phyloP scores from a whole-genome alignment of 2,329 filamentous ascomycete species.

The Tympanopsis confertula region DNA sequence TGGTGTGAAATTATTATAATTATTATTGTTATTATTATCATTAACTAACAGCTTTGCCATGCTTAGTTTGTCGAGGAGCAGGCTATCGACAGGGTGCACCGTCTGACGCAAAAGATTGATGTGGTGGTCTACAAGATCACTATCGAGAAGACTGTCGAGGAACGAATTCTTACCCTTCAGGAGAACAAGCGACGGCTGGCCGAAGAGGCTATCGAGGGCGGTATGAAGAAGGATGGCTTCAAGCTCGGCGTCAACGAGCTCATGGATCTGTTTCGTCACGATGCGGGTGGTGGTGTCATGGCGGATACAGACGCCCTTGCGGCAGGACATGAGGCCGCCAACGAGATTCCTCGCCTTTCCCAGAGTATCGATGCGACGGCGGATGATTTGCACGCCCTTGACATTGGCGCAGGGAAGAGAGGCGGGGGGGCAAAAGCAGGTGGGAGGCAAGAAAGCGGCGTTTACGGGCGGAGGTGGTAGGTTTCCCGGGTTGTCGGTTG shows the following conservation, averaged over 20 bases:
- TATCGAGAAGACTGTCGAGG: constrained; percentile 76
- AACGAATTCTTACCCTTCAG: constrained; percentile 86
- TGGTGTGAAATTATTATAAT: neutral
- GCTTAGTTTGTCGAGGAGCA: constrained; percentile 91
- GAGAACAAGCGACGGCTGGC: constrained; percentile 86
- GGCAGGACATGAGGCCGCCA: too few relatives aligned
- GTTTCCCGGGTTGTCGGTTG: too few relatives aligned
- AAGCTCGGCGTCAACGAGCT: constrained; percentile 92
- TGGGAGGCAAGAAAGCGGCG: too few relatives aligned
- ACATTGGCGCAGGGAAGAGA: too few relatives aligned
- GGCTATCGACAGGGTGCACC: constrained; percentile 94
- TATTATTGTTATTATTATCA: constrained; percentile 4
- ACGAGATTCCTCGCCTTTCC: too few relatives aligned
- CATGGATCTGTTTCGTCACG: constrained; percentile 72
- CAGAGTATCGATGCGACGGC: too few relatives aligned
- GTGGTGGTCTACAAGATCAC: constrained; percentile 93
- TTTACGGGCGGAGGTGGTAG: too few relatives aligned
- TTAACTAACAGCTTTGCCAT: constrained; percentile 6
- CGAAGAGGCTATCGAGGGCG: constrained; percentile 80
- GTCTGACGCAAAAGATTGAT: constrained; percentile 91
- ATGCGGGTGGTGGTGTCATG: too few relatives aligned
- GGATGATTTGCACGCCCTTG: too few relatives aligned
- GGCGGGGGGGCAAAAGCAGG: too few relatives aligned
- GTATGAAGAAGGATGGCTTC: constrained; percentile 58
- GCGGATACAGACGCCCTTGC: too few relatives aligned